These are phyloP conservation scores for Neofusicoccum sp. DNA, from an alignment of 2,329 filamentous ascomycete genomes.

Conservation along the genomic window DNA sequence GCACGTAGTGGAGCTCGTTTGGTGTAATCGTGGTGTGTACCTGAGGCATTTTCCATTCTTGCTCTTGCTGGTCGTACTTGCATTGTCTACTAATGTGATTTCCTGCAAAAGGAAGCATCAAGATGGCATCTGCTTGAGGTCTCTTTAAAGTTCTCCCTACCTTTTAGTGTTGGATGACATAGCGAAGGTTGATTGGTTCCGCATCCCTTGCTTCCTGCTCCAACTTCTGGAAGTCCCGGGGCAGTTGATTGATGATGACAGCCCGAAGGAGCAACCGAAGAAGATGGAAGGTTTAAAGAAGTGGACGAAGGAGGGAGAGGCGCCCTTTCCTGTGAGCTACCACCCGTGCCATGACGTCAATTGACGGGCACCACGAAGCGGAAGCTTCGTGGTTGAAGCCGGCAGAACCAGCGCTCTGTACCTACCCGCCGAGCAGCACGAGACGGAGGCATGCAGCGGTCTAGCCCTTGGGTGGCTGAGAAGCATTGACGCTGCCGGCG, in stretches of 20 bases:
- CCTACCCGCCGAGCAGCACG: not conserved
- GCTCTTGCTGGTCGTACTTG: constrained; percentile 15
- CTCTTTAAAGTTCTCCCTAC: not conserved
- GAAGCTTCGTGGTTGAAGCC: not conserved
- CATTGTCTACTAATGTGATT: too few relatives aligned
- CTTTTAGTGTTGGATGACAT: not conserved
- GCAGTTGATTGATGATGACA: constrained; percentile 21
- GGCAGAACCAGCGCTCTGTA: not conserved
- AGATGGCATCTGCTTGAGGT: constrained; percentile 37
- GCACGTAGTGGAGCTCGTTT: constrained; percentile 52
- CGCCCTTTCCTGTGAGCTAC: not conserved
- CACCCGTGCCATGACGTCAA: constrained; percentile 5
- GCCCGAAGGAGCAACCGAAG: not conserved
- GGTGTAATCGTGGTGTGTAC: constrained; percentile 48
- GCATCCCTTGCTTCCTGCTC: not conserved
- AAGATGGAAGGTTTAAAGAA: not conserved
- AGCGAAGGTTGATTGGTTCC: not conserved
- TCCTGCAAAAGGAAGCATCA: too few relatives aligned
- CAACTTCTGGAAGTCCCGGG: constrained; percentile 14
- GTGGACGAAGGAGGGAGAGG: not conserved
- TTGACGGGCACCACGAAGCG: not conserved
- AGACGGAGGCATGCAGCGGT: not conserved
- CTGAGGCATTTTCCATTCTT: constrained; percentile 31
- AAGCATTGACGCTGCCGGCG: not conserved
- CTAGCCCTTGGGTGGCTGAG: too few relatives aligned